Conservation (phyloP, 345 rosid species). For the Iberis pinnata region DNA sequence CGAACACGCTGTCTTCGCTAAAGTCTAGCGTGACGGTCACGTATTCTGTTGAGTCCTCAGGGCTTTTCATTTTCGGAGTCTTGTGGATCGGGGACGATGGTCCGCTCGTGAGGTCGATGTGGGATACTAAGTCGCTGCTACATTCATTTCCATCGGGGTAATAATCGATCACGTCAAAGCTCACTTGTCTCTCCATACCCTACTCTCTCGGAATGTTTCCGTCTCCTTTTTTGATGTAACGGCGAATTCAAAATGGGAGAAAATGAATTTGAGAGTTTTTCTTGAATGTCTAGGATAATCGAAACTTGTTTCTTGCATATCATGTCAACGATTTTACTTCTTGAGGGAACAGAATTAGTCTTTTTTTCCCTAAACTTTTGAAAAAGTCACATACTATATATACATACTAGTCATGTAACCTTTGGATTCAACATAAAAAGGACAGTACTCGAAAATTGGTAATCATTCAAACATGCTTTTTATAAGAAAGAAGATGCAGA, state of each 20-base stretch:
- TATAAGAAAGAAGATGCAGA: too few relatives aligned
- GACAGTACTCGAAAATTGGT: too few relatives aligned
- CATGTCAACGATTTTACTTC: conserved; percentile 6
- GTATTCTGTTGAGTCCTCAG: neutral
- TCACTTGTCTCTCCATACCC: conserved; percentile 2
- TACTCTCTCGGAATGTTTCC: neutral
- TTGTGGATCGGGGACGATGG: conserved; percentile 30
- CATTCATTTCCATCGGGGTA: conserved; percentile 4
- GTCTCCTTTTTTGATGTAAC: neutral
- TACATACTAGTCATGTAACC: too few relatives aligned
- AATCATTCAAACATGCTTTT: too few relatives aligned
- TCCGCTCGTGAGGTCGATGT: conserved; percentile 38
- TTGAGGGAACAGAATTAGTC: too few relatives aligned
- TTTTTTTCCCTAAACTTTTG: too few relatives aligned
- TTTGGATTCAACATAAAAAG: too few relatives aligned
- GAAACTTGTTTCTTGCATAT: neutral
- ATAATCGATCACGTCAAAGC: conserved; percentile 16
- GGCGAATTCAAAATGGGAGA: neutral
- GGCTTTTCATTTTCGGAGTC: conserved; percentile 19
- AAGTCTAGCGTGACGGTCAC: conserved; percentile 31
- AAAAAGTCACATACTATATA: too few relatives aligned
- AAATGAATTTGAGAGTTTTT: neutral
- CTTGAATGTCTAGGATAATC: neutral
- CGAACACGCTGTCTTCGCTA: conserved; percentile 18
- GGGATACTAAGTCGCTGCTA: neutral